Conservation (phyloP, 2,329 filamentous ascomycete genomes). For the Trichoderma sp. region DNA sequence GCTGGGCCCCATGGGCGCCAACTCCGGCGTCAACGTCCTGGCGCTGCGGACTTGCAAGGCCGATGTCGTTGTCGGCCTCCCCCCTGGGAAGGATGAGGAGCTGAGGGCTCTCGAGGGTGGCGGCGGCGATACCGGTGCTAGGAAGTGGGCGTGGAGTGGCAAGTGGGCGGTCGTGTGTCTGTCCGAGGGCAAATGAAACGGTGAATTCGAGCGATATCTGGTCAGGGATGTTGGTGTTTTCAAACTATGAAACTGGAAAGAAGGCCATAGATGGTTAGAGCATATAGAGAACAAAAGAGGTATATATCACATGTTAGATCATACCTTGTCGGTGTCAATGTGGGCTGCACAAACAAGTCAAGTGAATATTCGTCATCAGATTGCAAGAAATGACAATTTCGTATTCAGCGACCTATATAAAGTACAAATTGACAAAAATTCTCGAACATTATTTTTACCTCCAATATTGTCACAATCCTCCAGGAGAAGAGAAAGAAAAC, state of each 20-base stretch:
- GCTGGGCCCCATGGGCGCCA: slow-evolving; percentile 80
- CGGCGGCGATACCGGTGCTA: slow-evolving; percentile 67
- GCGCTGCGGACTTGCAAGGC: slow-evolving; percentile 95
- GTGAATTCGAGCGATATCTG: slow-evolving; percentile 10
- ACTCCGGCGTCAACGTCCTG: slow-evolving; percentile 80
- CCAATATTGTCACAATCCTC: neutral
- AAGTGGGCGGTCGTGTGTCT: slow-evolving; percentile 89
- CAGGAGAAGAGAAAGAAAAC: neutral
- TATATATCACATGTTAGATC: neutral
- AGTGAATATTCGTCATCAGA: no score
- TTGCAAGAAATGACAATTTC: neutral
- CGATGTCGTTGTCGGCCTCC: slow-evolving; percentile 89
- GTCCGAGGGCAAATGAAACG: slow-evolving; percentile 41
- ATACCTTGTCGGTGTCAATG: no score
- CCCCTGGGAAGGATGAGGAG: slow-evolving; percentile 78
- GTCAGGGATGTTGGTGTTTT: neutral
- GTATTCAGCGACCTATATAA: neutral
- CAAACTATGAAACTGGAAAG: neutral
- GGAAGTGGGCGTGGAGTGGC: slow-evolving; percentile 93
- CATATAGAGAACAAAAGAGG: slow-evolving; percentile 4
- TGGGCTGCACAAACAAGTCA: no score
- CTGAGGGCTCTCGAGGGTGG: slow-evolving; percentile 68
- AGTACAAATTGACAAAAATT: neutral
- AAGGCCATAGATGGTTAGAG: slow-evolving; percentile 19
- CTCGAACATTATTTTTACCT: neutral